phyloP scores from a whole-genome alignment of 805 yeast genomes.

The Cyberlindnera misumaiensis region DNA sequence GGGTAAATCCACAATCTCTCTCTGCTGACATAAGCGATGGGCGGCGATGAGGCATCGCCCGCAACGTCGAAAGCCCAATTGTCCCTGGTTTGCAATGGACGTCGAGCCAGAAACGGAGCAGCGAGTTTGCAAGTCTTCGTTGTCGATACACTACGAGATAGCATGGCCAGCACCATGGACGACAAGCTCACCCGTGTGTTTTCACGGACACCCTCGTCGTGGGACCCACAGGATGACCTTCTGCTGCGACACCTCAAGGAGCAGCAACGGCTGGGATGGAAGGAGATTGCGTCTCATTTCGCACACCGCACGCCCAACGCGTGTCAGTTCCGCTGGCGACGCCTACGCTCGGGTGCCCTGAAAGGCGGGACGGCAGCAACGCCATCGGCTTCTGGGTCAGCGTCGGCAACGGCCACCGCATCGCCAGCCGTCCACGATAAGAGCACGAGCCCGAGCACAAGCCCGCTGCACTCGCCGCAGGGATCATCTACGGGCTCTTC shows the following conservation, averaged over 20 bases:
- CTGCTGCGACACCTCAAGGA: slow-evolving; percentile 72
- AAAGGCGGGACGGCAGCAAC: slow-evolving; percentile 17
- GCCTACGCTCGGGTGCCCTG: slow-evolving; percentile 43
- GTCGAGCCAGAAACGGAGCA: too few relatives aligned
- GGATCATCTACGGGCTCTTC: too few relatives aligned
- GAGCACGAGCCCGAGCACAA: neutral
- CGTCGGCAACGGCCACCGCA: slow-evolving; percentile 1
- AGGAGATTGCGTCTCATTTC: slow-evolving; percentile 76
- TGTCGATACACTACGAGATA: too few relatives aligned
- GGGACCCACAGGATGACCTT: slow-evolving; percentile 77
- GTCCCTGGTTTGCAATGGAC: too few relatives aligned
- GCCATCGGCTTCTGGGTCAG: slow-evolving; percentile 9
- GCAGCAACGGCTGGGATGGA: slow-evolving; percentile 81
- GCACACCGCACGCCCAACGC: slow-evolving; percentile 81
- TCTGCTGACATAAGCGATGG: too few relatives aligned
- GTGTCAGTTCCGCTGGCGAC: slow-evolving; percentile 85
- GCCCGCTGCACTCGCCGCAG: too few relatives aligned
- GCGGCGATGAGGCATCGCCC: too few relatives aligned
- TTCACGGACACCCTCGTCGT: slow-evolving; percentile 45
- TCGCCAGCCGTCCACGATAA: neutral
- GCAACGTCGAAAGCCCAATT: too few relatives aligned
- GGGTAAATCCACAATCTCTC: too few relatives aligned
- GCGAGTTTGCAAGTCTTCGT: too few relatives aligned
- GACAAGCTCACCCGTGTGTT: slow-evolving; percentile 21
- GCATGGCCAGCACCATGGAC: neutral